Conservation (phyloP, 192 early-diverging fungal genomes). For the Mortierella hygrophila region DNA sequence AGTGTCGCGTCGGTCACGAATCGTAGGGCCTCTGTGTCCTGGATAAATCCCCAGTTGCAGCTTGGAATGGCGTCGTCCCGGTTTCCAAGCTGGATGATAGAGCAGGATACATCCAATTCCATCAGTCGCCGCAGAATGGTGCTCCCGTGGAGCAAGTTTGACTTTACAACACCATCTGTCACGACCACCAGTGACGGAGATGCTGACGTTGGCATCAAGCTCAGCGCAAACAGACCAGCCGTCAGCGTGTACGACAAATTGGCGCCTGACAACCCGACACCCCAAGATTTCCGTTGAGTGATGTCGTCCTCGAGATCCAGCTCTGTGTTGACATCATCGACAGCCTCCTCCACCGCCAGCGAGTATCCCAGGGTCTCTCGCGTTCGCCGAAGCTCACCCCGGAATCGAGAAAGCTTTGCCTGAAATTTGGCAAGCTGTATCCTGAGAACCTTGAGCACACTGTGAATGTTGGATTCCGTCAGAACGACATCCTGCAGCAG, state of each 20-base stretch:
- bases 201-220: conserved; percentile 59
- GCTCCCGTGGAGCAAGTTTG: conserved; percentile 72
- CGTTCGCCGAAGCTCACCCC: conserved; percentile 53
- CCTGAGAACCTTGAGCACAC: conserved; percentile 56
- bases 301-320: conserved; percentile 50
- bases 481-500: conserved; percentile 64
- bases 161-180: conserved; percentile 83
- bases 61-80: conserved; percentile 72
- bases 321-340: conserved; percentile 49
- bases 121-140: conserved; percentile 71
- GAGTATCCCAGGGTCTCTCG: conserved; percentile 62
- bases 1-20: conserved; percentile 76
- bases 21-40: conserved; percentile 80
- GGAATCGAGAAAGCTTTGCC: conserved; percentile 55
- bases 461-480: conserved; percentile 43
- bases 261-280: conserved; percentile 67
- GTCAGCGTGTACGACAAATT: conserved; percentile 69
- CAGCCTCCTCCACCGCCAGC: conserved; percentile 56
- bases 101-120: conserved; percentile 73
- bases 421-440: conserved; percentile 59
- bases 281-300: conserved; percentile 63
- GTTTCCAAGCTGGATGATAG: conserved; percentile 80
- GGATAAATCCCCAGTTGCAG: conserved; percentile 80
- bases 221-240: conserved; percentile 67
- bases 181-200: conserved; percentile 69